Evolutionary conservation across 2,329 filamentous ascomycete genomes (phyloP), one percentile per base, ranked within the genome.

Genomic region (Bertia moriformis): DNA sequence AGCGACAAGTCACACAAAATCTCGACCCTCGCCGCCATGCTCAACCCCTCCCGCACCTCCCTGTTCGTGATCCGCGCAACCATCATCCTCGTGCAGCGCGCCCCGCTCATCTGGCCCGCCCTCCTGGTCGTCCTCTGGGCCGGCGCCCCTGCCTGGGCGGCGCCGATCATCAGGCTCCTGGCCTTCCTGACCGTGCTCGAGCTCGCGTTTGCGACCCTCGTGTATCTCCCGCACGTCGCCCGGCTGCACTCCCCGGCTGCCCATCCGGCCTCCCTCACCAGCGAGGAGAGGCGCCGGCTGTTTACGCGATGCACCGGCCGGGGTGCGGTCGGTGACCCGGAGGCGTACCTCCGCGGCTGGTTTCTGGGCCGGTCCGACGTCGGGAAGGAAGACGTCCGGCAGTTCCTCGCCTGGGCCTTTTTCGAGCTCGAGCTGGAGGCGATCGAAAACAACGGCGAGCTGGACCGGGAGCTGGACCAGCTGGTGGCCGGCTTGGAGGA

Each of bases 351-450:
- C 32, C 62, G 59, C 38, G 62, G 65, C 43, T 85, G 80, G 80
- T 83, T 83, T 45, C 60, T 75, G n/a, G 72, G 70, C 7, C 41
- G 61, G 1, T 52, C 60, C 14, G 73, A 78, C 22, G 73, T 85
- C 40, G 63, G 67, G 35, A 61, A 69, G n/a, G 76, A 83, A n/a
- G 82, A 84, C 48, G 55, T 83, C 39, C 67, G 65, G 45, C 73
- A 81, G 44, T 83, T 82, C 46, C 53, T 81, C 17, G 60, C 70
- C 5, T 85, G 80, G 80, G 77, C 72, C 1, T 74, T 84, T 48
- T 71, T 79, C 0, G 59, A 63, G 4, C 50, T 61, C 4, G 48
- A 55, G 3, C 48, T 51, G 0, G 66, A 71, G 40, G 43, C 69
- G n/a, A 58, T 67, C 12, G 53, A 54, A 19, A 68, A 64, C 41